Percentiles rank a stretch among this genome's conserved stretches.
phyloP scores from a whole-genome alignment of 257 asterid genomes.

The Fraxinus americana region DNA sequence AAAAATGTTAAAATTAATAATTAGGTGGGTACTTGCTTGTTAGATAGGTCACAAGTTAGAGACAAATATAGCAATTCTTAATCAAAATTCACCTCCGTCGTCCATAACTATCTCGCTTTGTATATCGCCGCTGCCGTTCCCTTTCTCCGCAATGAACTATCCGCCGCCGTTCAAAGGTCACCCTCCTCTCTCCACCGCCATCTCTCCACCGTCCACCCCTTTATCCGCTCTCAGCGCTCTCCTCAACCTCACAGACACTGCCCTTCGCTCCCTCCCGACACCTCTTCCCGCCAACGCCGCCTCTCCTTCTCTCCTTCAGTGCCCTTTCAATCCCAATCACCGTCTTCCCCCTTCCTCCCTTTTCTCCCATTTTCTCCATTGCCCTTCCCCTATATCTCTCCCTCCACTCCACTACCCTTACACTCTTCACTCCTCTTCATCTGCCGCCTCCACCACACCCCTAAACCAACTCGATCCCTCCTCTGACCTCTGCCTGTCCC shows the following conservation, averaged over 20 bases:
- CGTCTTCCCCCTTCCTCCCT: conserved; percentile 67
- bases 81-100: not conserved
- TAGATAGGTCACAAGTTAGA: not conserved
- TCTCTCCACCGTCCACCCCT: conserved; percentile 34
- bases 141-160: conserved; percentile 35
- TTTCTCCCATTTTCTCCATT: conserved; percentile 71
- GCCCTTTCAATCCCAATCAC: conserved; percentile 74
- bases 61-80: not conserved
- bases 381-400: conserved; percentile 55
- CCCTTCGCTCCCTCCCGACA: conserved; percentile 56
- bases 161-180: conserved; percentile 23
- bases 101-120: no score
- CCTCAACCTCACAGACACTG: conserved; percentile 45
- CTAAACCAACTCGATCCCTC: conserved; percentile 26
- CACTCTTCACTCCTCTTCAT: conserved; percentile 33
- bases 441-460: conserved; percentile 14
- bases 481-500: conserved; percentile 53
- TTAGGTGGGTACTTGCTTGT: not conserved
- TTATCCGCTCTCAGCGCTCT: conserved; percentile 51
- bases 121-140: not conserved
- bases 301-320: conserved; percentile 45
- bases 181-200: conserved; percentile 26
- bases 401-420: conserved; percentile 48
- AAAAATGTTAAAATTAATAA: not conserved
- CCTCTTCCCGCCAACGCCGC: conserved; percentile 30